Conservation (phyloP, 768 basidiomycete species). For the Hericium coralloides region DNA sequence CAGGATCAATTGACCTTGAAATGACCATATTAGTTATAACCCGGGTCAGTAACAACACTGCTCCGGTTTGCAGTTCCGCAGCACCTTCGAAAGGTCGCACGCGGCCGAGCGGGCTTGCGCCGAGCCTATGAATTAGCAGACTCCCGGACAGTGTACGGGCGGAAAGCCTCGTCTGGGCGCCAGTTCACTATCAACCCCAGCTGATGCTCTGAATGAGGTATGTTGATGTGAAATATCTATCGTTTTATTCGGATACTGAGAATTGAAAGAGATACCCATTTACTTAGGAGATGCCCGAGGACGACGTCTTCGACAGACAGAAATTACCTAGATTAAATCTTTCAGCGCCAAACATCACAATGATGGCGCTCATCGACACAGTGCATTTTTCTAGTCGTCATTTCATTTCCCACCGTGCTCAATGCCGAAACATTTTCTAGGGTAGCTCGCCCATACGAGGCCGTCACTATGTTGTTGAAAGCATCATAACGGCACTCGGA, state of each 20-base stretch:
- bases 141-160: conserved; percentile 43
- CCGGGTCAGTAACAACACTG: too few relatives aligned
- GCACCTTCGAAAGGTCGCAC: too few relatives aligned
- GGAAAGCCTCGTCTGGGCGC: conserved; percentile 54
- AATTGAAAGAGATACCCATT: conserved; percentile 16
- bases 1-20: too few relatives aligned
- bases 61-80: too few relatives aligned
- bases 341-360: conserved; percentile 35
- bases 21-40: too few relatives aligned
- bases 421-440: conserved; percentile 23
- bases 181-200: conserved; percentile 44
- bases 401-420: neutral
- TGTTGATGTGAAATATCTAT: too few relatives aligned
- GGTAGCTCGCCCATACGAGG: conserved; percentile 75
- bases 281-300: conserved; percentile 61
- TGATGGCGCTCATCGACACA: conserved; percentile 69
- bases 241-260: too few relatives aligned
- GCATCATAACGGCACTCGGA: conserved; percentile 37
- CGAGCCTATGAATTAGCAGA: too few relatives aligned
- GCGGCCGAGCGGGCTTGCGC: too few relatives aligned
- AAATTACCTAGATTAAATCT: conserved; percentile 46
- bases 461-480: conserved; percentile 50
- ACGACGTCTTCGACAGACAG: conserved; percentile 61
- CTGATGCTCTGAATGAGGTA: conserved; percentile 46
- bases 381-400: conserved; percentile 27